Percentiles rank a stretch among this genome's conserved stretches.
These are phyloP conservation scores for Aspergillus saccharolyticus DNA, from an alignment of 495 filamentous ascomycete genomes.

Conservation along the genomic window DNA sequence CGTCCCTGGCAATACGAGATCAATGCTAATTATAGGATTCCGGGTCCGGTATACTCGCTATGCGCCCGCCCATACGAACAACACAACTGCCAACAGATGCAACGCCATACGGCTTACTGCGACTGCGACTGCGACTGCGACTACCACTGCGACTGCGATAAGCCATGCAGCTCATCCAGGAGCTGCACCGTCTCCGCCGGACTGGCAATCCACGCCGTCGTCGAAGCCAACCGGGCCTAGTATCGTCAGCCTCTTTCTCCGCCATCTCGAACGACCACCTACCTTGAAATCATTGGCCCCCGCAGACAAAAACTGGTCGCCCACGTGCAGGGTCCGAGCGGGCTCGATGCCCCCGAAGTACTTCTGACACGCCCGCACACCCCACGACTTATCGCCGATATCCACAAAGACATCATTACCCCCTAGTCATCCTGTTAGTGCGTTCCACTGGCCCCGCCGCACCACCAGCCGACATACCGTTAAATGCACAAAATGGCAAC, in stretches of 20 bases:
- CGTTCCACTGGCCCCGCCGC: too few relatives aligned
- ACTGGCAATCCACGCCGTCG: slow-evolving; percentile 86
- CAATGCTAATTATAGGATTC: too few relatives aligned
- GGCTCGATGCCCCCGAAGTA: slow-evolving; percentile 76
- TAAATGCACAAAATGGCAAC: slow-evolving; percentile 96
- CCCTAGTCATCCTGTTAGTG: slow-evolving; percentile 32
- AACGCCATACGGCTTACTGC: too few relatives aligned
- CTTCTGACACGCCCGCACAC: slow-evolving; percentile 84
- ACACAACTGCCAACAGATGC: too few relatives aligned
- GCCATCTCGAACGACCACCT: slow-evolving; percentile 3
- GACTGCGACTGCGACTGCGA: too few relatives aligned
- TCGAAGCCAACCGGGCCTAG: slow-evolving; percentile 58
- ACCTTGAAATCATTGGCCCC: slow-evolving; percentile 97
- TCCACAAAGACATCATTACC: slow-evolving; percentile 98
- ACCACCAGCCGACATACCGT: slow-evolving; percentile 55
- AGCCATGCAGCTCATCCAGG: slow-evolving; percentile 67
- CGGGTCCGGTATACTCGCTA: too few relatives aligned
- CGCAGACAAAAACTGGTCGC: slow-evolving; percentile 93
- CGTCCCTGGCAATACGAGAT: too few relatives aligned
- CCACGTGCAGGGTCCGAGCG: slow-evolving; percentile 71
- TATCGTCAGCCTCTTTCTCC: background rate
- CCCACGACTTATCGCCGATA: slow-evolving; percentile 96
- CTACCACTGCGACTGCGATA: background rate
- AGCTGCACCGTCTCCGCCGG: slow-evolving; percentile 84
- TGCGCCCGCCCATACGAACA: too few relatives aligned